phyloP scores from a whole-genome alignment of 2,329 filamentous ascomycete species.

The Bipolaris bicolor region DNA sequence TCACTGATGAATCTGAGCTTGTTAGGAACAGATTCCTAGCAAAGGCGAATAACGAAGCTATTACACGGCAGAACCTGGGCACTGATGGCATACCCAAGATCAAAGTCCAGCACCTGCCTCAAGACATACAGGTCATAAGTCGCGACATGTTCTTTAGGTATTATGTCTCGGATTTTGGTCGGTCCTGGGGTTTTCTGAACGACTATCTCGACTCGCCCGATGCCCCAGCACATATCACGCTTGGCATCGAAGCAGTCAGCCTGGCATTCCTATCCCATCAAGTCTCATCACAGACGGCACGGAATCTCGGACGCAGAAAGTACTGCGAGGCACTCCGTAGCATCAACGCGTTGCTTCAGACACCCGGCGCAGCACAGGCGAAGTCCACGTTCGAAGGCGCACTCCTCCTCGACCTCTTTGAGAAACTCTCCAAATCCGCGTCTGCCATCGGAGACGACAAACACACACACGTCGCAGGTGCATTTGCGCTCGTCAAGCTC shows the following conservation, averaged over 20 bases:
- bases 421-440: conserved; percentile 31
- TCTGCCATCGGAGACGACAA: conserved; percentile 12
- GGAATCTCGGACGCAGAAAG: conserved; percentile 26
- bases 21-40: conserved; percentile 23
- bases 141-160: conserved; percentile 33
- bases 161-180: conserved; percentile 36
- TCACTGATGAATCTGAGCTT: conserved; percentile 33
- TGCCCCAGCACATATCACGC: conserved; percentile 27
- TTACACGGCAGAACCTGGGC: neutral
- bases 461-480: conserved; percentile 34
- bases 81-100: conserved; percentile 8
- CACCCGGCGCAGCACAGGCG: conserved; percentile 18
- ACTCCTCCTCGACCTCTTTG: conserved; percentile 36
- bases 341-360: conserved; percentile 26
- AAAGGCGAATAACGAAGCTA: neutral
- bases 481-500: conserved; percentile 32
- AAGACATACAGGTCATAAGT: conserved; percentile 27
- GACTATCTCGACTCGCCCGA: conserved; percentile 19
- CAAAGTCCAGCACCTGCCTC: conserved; percentile 19
- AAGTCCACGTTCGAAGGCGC: conserved; percentile 27
- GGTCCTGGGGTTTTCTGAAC: conserved; percentile 32
- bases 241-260: conserved; percentile 39
- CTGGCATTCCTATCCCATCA: conserved; percentile 36
- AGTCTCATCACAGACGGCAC: conserved; percentile 23
- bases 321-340: conserved; percentile 34